These are phyloP conservation scores for Vigna trinervia DNA, from an alignment of 306 rosid genomes.

Conservation along the genomic window DNA sequence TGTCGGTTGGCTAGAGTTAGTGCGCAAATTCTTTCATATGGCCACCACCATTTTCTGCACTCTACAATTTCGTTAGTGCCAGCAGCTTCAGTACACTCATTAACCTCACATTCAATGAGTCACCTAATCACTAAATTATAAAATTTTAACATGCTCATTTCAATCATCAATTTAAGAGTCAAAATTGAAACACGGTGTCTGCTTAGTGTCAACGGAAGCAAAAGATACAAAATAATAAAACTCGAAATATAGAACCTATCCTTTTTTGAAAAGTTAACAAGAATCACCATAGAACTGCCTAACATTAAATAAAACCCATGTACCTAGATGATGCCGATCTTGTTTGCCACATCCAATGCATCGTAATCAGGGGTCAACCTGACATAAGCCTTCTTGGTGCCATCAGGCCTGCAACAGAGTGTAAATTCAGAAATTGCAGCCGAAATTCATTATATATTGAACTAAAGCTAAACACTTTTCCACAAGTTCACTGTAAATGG, in stretches of 20 bases:
- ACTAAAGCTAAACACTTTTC: neutral
- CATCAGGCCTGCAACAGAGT: conserved; percentile 77
- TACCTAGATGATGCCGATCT: conserved; percentile 83
- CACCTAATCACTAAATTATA: neutral
- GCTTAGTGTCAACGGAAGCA: conserved; percentile 27
- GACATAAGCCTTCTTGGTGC: conserved; percentile 93
- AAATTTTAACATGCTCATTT: conserved; percentile 1
- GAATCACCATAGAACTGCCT: conserved; percentile 30
- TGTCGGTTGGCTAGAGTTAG: neutral
- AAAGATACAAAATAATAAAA: conserved; percentile 18
- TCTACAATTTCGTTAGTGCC: neutral
- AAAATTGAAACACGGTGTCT: conserved; percentile 48
- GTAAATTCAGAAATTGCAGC: conserved; percentile 27
- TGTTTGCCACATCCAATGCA: conserved; percentile 91
- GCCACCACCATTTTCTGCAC: neutral
- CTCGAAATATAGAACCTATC: conserved; percentile 39
- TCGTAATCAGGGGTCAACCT: conserved; percentile 86
- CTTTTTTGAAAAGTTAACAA: conserved; percentile 4
- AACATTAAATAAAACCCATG: conserved; percentile 23
- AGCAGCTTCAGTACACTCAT: neutral
- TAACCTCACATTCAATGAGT: neutral
- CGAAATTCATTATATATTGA: neutral
- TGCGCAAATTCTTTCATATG: too few relatives aligned
- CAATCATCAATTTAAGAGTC: conserved; percentile 29
- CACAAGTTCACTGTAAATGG: neutral